Evolutionary conservation across 1,284 basidiomycete species (phyloP), one percentile per base, ranked within the genome.

Genomic region (Pseudozyma tsukubaensis): DNA sequence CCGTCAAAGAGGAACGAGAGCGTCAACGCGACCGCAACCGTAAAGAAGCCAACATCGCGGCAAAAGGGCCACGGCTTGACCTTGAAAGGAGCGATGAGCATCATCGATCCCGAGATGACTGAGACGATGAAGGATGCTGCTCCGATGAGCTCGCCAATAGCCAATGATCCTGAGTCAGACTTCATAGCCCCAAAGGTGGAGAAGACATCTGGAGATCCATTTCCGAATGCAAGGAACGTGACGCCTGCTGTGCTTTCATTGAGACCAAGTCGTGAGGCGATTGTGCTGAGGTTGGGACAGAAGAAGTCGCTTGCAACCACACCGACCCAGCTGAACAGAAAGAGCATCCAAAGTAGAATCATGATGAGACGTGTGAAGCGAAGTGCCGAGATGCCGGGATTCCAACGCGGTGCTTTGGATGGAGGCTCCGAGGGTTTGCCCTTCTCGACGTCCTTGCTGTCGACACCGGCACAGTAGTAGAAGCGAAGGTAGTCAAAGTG

Each of bases 91-190:
- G 91, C 91, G 83, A 98, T 93, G 83, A 99, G 91, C 81, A 94
- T 95, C 90, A 99, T 97, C 16, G 92, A 92, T 7, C 96, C 96
- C 47, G 85, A 94, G 42, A 99, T 94, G 80, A 95, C 94, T 3
- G 93, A 94, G 19, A 94, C 91, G 84, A 98, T 96, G 86, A 98
- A 99, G 1, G 93, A 90, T 1, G 96, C 95, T 1, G 96, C 96
- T 14, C 96, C 96, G 21, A 99, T 87, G 6, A 99, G 88, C 85
- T 99, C 96, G 40, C 96, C 96, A 51, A 99, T 90, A 0, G 96
- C 96, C 55, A 99, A 86, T 57, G 92, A 90, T 8, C 94, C 94
- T 0, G 94, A 93, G 78, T 91, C 88, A 14, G 91, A 88, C 49
- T 90, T 90, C 90, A 99, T 93, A 16, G 96, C 93, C 0, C 93